Evolutionary conservation across 306 rosid genomes (phyloP).

Genomic region (Boehmeria nivea): DNA sequence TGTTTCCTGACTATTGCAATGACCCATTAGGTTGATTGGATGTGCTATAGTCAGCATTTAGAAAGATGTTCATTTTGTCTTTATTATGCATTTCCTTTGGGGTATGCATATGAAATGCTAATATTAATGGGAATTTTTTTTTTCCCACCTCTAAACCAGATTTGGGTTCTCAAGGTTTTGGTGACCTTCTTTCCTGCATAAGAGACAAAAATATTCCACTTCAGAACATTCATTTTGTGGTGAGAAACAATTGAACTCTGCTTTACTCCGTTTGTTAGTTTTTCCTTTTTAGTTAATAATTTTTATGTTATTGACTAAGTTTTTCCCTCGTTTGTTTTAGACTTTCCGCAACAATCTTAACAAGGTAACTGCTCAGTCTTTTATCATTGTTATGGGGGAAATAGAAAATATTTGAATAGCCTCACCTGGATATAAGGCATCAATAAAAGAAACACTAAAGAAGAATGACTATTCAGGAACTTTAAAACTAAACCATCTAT

Average conservation of each 20-base stretch:
- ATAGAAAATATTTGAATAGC: no score
- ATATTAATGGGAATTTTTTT: slow-evolving; percentile 11
- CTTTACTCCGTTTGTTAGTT: slow-evolving; percentile 6
- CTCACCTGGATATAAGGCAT: no score
- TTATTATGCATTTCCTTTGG: slow-evolving; percentile 12
- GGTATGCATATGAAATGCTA: slow-evolving; percentile 17
- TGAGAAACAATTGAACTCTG: slow-evolving; percentile 30
- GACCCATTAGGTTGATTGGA: not conserved
- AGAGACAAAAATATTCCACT: slow-evolving; percentile 76
- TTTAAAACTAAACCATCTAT: no score
- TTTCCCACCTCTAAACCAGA: slow-evolving; percentile 41
- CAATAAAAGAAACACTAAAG: no score
- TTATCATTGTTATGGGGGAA: no score
- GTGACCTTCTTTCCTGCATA: slow-evolving; percentile 84
- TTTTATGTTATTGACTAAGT: slow-evolving; percentile 17
- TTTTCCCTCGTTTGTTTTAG: slow-evolving; percentile 40
- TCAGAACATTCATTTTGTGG: slow-evolving; percentile 97
- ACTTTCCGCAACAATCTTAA: slow-evolving; percentile 90
- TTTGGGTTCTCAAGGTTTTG: slow-evolving; percentile 84
- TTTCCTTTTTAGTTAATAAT: not conserved
- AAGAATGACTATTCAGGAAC: no score
- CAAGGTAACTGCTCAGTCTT: slow-evolving; percentile 51
- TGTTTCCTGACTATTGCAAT: not conserved
- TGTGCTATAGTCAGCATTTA: not conserved
- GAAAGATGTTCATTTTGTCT: not conserved